These are phyloP conservation scores for Pichia sp. DNA, from an alignment of 1,139 yeast genomes.

Conservation along the genomic window DNA sequence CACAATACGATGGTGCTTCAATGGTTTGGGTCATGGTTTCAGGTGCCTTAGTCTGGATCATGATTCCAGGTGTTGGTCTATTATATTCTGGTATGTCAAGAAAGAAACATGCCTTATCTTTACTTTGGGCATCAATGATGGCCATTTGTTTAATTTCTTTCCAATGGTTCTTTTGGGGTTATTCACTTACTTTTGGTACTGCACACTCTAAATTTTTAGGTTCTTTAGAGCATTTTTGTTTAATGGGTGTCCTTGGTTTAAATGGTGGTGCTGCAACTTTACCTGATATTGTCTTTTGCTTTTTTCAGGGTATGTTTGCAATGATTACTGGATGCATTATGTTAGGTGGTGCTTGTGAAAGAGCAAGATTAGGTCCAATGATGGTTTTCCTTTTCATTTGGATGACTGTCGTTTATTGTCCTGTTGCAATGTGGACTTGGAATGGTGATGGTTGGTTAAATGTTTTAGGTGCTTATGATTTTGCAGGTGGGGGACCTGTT, in stretches of 20 bases:
- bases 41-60: constrained; percentile 72
- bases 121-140: constrained; percentile 92
- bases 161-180: constrained; percentile 99
- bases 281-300: constrained; percentile 83
- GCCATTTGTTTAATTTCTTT: constrained; percentile 73
- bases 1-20: constrained; percentile 66
- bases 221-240: constrained; percentile 68
- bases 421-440: constrained; percentile 97
- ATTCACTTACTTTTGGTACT: constrained; percentile 76
- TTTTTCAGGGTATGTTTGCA: constrained; percentile 96
- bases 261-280: constrained; percentile 56
- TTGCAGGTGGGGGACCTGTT: constrained; percentile 98
- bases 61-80: constrained; percentile 92
- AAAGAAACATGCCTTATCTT: constrained; percentile 84
- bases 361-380: constrained; percentile 96
- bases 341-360: constrained; percentile 96
- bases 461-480: constrained; percentile 78
- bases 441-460: constrained; percentile 86
- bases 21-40: constrained; percentile 86
- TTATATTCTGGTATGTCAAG: constrained; percentile 87
- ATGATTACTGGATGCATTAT: constrained; percentile 84
- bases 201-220: constrained; percentile 63
- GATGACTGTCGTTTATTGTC: constrained; percentile 95
- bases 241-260: constrained; percentile 77
- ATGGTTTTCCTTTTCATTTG: constrained; percentile 88